Evolutionary conservation across 495 filamentous ascomycete genomes (phyloP), one percentile per base, ranked within the genome.

Genomic region (Aspergillus avenaceus): DNA sequence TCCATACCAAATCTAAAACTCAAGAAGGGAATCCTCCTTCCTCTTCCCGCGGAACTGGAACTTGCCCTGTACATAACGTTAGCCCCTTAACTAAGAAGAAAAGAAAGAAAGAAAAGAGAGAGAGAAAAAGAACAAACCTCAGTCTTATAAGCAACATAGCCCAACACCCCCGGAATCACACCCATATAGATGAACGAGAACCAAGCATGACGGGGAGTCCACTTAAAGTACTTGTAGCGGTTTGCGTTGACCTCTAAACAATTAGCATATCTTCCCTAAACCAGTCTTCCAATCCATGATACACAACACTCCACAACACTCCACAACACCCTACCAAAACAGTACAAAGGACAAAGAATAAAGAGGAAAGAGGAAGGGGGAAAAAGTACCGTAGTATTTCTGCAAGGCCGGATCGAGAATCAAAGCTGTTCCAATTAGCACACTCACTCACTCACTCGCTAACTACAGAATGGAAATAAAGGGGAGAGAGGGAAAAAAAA

Each of bases 161-260:
- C 83, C 45, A 96, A 32, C 27, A 84, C 67, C 25, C 68, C 63
- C 5, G 93, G 93, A 19, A 97, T 78, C 28, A 80, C 69, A 22
- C 82, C 69, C 48, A 85, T 77, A 70, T 90, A 96, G 26, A 83
- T 63, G 59, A 96, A 81, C 4, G 83, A 85, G 53, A 95, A 54
- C 76, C 81, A 81, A 21, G 87, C 90, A 37, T 90, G 93, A 55
- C 87, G 78, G 21, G 82, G 78, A 12, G 85, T 97, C 87, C 88
- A 97, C 60, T 88, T 81, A 80, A 97, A 98, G 81, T 90, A 95
- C 72, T 88, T 91, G 81, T 90, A 86, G 42, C 93, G 87, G 75
- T 95, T 91, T 56, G 74, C 66, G 58, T 76, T 80, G 83, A 97
- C 87, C 63, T 86, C 93, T 98, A 61, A 61, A 8, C 12, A 6